Evolutionary conservation across 768 basidiomycete genomes (phyloP).

Genomic region (Rhizopogon rudus): DNA sequence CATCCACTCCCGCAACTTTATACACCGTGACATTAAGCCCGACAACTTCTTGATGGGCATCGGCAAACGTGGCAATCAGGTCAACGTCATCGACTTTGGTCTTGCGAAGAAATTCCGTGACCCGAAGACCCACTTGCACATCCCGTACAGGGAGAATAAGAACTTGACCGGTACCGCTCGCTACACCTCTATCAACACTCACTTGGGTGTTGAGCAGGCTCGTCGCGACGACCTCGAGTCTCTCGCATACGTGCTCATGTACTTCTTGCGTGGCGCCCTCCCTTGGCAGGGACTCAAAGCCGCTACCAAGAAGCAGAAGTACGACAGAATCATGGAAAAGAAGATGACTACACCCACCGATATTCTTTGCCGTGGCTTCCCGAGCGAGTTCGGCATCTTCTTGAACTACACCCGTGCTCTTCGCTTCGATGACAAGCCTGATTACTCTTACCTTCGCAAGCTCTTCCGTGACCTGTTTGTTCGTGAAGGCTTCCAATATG

Average conservation of each 20-base stretch:
- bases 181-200: slow-evolving; percentile 99
- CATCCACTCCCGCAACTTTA: slow-evolving; percentile 99
- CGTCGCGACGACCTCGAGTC: slow-evolving; percentile 98
- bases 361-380: slow-evolving; percentile 97
- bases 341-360: slow-evolving; percentile 99
- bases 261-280: slow-evolving; percentile 96
- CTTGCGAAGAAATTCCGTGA: slow-evolving; percentile 99
- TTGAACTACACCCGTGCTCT: slow-evolving; percentile 98
- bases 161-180: slow-evolving; percentile 98
- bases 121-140: slow-evolving; percentile 99
- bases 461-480: slow-evolving; percentile 98
- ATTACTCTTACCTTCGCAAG: slow-evolving; percentile 99
- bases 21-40: slow-evolving; percentile 97
- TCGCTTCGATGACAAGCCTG: slow-evolving; percentile 99
- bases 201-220: slow-evolving; percentile 96
- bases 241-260: slow-evolving; percentile 98
- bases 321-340: slow-evolving; percentile 99
- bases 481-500: slow-evolving; percentile 97
- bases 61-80: slow-evolving; percentile 99
- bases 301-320: slow-evolving; percentile 99
- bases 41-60: slow-evolving; percentile 99
- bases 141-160: slow-evolving; percentile 99
- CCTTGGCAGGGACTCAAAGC: slow-evolving; percentile 99
- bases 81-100: slow-evolving; percentile 98
- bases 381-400: slow-evolving; percentile 99